These are phyloP conservation scores for Erodium maritimum DNA, from an alignment of 345 rosid species.

Conservation along the genomic window DNA sequence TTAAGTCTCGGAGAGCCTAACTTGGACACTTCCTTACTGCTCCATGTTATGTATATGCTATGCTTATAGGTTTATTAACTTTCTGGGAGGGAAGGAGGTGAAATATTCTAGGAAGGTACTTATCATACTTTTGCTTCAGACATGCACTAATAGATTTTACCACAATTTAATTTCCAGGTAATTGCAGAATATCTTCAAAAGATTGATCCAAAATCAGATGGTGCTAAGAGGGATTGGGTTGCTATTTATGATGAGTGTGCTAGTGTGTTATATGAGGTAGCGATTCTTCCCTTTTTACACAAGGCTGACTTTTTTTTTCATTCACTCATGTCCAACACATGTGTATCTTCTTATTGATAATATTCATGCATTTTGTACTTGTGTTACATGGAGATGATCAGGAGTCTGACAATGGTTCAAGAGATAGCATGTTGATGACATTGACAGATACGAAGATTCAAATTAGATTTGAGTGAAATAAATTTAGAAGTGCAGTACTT, in stretches of 20 bases:
- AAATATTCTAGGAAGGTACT: background rate
- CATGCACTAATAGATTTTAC: background rate
- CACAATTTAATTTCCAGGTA: slow-evolving; percentile 34
- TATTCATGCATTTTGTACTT: no score
- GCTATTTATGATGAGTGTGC: slow-evolving; percentile 99
- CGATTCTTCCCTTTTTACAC: background rate
- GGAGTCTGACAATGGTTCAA: no score
- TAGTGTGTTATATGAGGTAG: slow-evolving; percentile 75
- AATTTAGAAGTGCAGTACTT: background rate
- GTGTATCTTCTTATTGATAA: no score
- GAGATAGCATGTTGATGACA: background rate
- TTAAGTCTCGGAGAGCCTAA: background rate
- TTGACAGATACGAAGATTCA: no score
- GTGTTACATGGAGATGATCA: no score
- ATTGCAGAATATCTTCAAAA: slow-evolving; percentile 96
- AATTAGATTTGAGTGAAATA: no score
- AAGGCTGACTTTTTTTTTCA: no score
- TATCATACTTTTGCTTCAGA: background rate
- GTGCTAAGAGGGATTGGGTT: slow-evolving; percentile 99
- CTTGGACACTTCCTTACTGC: background rate
- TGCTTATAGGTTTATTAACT: background rate
- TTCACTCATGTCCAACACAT: no score
- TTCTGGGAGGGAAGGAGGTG: background rate
- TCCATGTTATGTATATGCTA: background rate
- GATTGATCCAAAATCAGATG: slow-evolving; percentile 96